Evolutionary conservation across 345 rosid species (phyloP).

Genomic region (Hypericum androsaemum): DNA sequence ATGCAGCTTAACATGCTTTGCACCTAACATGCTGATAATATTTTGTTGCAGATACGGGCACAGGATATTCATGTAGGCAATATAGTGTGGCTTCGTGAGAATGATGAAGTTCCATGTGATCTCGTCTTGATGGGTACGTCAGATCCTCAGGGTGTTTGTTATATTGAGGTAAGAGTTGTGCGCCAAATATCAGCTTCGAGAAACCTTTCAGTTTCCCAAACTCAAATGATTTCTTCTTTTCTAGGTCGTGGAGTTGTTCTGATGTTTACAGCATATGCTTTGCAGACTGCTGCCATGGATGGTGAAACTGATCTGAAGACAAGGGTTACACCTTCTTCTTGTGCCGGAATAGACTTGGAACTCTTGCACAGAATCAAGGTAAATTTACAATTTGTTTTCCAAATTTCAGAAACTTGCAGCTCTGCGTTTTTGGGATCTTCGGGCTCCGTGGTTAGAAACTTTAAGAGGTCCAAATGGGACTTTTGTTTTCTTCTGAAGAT

Average conservation of each 20-base stretch:
- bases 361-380: slow-evolving; percentile 92
- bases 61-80: slow-evolving; percentile 84
- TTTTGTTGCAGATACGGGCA: slow-evolving; percentile 58
- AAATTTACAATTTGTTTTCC: slow-evolving; percentile 11
- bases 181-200: no score
- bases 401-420: no score
- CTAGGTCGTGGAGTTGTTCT: no score
- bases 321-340: slow-evolving; percentile 77
- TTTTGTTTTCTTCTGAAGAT: slow-evolving; percentile 7
- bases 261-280: slow-evolving; percentile 2
- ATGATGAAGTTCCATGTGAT: slow-evolving; percentile 99
- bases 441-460: no score
- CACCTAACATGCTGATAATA: background rate
- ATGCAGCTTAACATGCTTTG: no score
- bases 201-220: no score
- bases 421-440: no score
- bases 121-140: slow-evolving; percentile 91
- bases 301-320: slow-evolving; percentile 98
- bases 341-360: slow-evolving; percentile 81
- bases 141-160: slow-evolving; percentile 86
- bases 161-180: slow-evolving; percentile 55
- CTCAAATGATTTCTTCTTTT: no score
- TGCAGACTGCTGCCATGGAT: slow-evolving; percentile 90
- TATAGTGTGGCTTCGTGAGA: slow-evolving; percentile 96
- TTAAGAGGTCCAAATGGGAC: no score